These are phyloP conservation scores for Trichothecium sympodiale DNA, from an alignment of 2,329 filamentous ascomycete genomes.

Conservation along the genomic window DNA sequence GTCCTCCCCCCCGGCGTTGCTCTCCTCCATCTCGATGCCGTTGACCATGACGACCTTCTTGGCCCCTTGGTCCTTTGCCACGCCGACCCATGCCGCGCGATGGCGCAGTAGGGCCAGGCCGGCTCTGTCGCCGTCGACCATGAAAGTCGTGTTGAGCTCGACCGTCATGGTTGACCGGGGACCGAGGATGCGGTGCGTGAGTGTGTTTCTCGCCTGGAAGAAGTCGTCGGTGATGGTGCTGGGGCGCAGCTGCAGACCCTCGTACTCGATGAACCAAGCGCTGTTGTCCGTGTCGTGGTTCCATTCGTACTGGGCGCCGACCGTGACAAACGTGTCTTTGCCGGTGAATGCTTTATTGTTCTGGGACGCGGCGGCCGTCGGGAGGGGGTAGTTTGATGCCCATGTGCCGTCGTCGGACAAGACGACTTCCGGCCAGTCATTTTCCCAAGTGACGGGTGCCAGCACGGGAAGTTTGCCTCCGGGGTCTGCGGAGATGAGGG, in stretches of 20 bases:
- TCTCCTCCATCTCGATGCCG: conserved; percentile 25
- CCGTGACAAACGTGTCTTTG: conserved; percentile 31
- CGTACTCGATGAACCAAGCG: conserved; percentile 28
- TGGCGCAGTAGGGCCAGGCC: conserved; percentile 44
- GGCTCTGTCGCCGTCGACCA: conserved; percentile 39
- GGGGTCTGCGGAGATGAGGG: conserved; percentile 44
- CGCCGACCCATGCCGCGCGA: conserved; percentile 38
- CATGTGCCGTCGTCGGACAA: conserved; percentile 31
- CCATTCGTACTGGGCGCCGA: conserved; percentile 45
- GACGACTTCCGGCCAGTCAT: conserved; percentile 38
- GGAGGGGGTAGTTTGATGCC: conserved; percentile 31
- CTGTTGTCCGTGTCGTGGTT: conserved; percentile 47
- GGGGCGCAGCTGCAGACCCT: conserved; percentile 34
- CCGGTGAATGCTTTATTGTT: conserved; percentile 19
- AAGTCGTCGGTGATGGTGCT: conserved; percentile 41
- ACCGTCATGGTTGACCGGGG: conserved; percentile 36
- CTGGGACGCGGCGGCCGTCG: conserved; percentile 12
- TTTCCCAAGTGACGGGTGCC: conserved; percentile 41
- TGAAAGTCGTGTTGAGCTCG: conserved; percentile 32
- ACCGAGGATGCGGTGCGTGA: conserved; percentile 34
- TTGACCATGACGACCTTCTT: conserved; percentile 20
- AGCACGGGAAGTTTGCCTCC: conserved; percentile 45
- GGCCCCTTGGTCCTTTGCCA: conserved; percentile 24
- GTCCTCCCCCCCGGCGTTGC: conserved; percentile 7
- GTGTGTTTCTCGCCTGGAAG: conserved; percentile 33